These are phyloP conservation scores for Teratosphaeriaceae sp. DNA, from an alignment of 2,329 filamentous ascomycete genomes.

Conservation along the genomic window DNA sequence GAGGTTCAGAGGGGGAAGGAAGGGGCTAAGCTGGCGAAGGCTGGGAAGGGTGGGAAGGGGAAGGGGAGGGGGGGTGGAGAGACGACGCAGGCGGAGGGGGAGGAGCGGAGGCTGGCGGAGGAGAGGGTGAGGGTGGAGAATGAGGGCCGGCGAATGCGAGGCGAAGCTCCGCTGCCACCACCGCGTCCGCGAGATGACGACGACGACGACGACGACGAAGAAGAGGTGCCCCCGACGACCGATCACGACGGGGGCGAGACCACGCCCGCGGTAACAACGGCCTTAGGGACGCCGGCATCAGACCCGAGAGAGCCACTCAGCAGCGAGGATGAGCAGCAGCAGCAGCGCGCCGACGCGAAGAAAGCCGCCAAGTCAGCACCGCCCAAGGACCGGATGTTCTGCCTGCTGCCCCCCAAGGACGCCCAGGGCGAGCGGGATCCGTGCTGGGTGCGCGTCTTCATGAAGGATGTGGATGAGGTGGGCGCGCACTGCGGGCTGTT, in stretches of 20 bases:
- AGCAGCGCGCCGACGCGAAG: not conserved
- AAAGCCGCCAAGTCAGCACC: slow-evolving; percentile 7
- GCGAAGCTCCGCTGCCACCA: slow-evolving; percentile 13
- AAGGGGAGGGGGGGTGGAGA: slow-evolving; percentile 12
- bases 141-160: slow-evolving; percentile 24
- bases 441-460: slow-evolving; percentile 71
- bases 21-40: slow-evolving; percentile 21
- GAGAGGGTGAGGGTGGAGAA: slow-evolving; percentile 27
- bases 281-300: no score
- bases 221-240: no score
- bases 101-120: slow-evolving; percentile 22
- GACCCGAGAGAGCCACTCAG: no score
- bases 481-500: slow-evolving; percentile 80
- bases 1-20: slow-evolving; percentile 16
- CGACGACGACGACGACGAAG: not conserved
- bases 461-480: slow-evolving; percentile 80
- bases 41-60: slow-evolving; percentile 16
- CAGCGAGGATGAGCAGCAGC: slow-evolving; percentile 13
- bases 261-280: no score
- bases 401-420: slow-evolving; percentile 58
- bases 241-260: no score
- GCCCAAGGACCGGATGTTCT: slow-evolving; percentile 67
- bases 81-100: slow-evolving; percentile 22
- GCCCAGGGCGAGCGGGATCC: slow-evolving; percentile 55
- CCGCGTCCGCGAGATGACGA: not conserved